These are phyloP conservation scores for Erigeron philadelphicus DNA, from an alignment of 140 eudicot genomes.

Conservation along the genomic window DNA sequence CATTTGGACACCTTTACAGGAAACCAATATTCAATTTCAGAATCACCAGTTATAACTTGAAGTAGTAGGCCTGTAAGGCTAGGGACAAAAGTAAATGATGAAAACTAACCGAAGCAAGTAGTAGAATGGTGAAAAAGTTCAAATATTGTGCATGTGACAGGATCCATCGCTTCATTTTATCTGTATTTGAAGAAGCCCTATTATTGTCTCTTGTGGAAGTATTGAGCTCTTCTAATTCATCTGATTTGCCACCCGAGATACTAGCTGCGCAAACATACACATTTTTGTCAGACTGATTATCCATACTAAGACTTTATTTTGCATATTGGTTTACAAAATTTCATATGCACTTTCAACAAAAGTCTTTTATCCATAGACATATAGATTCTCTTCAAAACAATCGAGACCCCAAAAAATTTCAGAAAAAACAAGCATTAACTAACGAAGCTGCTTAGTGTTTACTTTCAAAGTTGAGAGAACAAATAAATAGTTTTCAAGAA, in stretches of 20 bases:
- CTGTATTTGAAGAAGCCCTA: constrained; percentile 47
- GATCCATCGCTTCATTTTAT: constrained; percentile 64
- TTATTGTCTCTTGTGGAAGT: constrained; percentile 40
- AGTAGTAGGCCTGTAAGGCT: neutral
- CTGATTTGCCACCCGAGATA: constrained; percentile 59
- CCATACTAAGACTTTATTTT: neutral
- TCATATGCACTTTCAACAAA: too few relatives aligned
- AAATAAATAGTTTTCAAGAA: constrained; percentile 6
- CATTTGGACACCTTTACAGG: neutral
- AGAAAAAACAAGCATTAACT: too few relatives aligned
- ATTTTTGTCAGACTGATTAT: neutral
- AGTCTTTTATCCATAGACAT: too few relatives aligned
- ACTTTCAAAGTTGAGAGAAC: neutral
- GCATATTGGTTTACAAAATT: too few relatives aligned
- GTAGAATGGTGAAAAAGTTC: constrained; percentile 69
- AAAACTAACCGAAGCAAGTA: constrained; percentile 91
- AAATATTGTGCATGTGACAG: constrained; percentile 81
- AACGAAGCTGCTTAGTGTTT: too few relatives aligned
- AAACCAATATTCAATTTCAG: neutral
- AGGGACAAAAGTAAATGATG: neutral
- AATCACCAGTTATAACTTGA: neutral
- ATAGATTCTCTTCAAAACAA: too few relatives aligned
- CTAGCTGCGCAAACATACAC: constrained; percentile 52
- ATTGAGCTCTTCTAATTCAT: constrained; percentile 68
- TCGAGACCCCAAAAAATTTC: too few relatives aligned